Base-by-base conservation (phyloP, 2,329 filamentous ascomycete species). In the Nannizziopsis arthrosporioides region DNA sequence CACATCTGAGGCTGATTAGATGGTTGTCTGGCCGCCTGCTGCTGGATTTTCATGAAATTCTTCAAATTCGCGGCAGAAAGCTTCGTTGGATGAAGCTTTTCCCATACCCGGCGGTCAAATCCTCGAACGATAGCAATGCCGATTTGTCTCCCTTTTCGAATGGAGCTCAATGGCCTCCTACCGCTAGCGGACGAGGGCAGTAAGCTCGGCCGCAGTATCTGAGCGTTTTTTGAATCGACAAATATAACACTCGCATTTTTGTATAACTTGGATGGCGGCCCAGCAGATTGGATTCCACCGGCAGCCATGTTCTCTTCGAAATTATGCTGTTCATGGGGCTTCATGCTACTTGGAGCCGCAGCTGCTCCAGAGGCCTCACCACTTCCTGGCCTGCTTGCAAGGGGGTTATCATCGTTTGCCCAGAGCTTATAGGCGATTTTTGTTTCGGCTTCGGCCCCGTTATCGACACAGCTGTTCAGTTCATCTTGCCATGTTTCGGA, bases 401-500 rank as follows among this genome's bases (percentile, higher is more conserved):
- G 5, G 17, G 44, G 41, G 12, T 34, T 15, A 39, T 45, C 17
- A 2, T 76, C 73, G 41, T 78, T 76, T 0, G 85, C 82, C 88
- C 89, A 95, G 11, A 96, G 69, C 32, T 74, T 80, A 64, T 94
- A 81, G 0, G 85, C 78, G 6, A 95, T 82, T 63, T 96, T 96
- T 67, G 92, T 83, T 65, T 98, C 92, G 0, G 90, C 92, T 8
- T 83, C 73, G 1, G 90, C 82, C 1, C 92, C 92, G 49, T 95
- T 86, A 44, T 94, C 86, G 5, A 94, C 74, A 4, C 92, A 93
- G 64, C 87, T 94, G 54, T 83, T 81, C 6, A 98, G 70, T 65
- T 98, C 90, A 59, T 95, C 89, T 45, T 76, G 77, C 88, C 92
- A 98, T 1, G 90, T 94, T 57, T 92, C 80, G 1, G 85, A 88